Percentiles rank a stretch among this genome's conserved stretches.
Conservation (phyloP, 768 basidiomycete genomes). For the Pulveroboletus sp. region DNA sequence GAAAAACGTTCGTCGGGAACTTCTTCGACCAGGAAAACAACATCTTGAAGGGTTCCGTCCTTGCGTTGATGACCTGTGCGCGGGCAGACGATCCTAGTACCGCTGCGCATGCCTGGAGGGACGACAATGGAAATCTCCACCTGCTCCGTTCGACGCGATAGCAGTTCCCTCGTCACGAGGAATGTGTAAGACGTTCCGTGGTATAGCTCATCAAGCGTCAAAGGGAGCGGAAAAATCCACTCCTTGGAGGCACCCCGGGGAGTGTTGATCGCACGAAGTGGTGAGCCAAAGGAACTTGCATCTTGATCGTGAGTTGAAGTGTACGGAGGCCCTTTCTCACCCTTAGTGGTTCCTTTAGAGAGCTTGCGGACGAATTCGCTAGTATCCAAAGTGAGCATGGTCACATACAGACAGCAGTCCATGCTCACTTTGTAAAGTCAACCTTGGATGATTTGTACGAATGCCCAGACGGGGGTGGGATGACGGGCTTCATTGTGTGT, state of each 20-base stretch:
- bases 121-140: constrained; percentile 58
- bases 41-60: constrained; percentile 54
- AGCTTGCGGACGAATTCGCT: constrained; percentile 29
- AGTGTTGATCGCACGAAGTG: constrained; percentile 38
- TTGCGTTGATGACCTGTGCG: constrained; percentile 63
- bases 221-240: constrained; percentile 61
- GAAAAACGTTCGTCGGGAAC: constrained; percentile 52
- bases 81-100: constrained; percentile 56
- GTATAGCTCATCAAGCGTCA: constrained; percentile 61
- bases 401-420: neutral
- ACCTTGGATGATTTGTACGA: constrained; percentile 20
- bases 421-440: constrained; percentile 28
- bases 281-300: constrained; percentile 30
- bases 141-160: constrained; percentile 45
- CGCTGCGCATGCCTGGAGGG: constrained; percentile 56
- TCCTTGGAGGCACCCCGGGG: constrained; percentile 44
- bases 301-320: constrained; percentile 12
- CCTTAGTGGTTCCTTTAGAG: constrained; percentile 15
- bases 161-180: constrained; percentile 52
- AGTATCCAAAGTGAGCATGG: constrained; percentile 7
- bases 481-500: constrained; percentile 23
- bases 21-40: constrained; percentile 63
- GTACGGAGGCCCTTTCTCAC: neutral
- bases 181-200: constrained; percentile 52
- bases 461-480: constrained; percentile 25